Conservation (phyloP, 169 alveolate species). For the Plasmodium coatneyi region DNA sequence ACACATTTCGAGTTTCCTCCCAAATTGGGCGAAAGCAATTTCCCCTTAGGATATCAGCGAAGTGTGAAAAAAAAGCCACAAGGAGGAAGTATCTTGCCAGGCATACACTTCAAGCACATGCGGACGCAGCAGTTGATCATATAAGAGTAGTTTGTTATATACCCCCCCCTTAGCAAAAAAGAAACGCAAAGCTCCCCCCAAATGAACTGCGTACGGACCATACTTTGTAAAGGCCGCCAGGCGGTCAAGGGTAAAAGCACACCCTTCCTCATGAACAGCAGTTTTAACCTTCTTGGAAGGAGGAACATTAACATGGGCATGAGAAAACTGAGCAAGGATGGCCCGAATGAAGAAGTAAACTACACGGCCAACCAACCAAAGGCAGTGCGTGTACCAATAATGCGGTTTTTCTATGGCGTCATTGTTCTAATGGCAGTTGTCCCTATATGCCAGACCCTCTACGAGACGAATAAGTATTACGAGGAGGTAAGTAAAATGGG, state of each 20-base stretch:
- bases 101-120: background rate
- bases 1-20: background rate
- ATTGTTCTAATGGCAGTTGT: conserved; percentile 58
- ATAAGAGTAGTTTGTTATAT: background rate
- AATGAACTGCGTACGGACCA: background rate
- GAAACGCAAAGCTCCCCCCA: background rate
- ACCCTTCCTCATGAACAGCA: background rate
- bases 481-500: conserved; percentile 48
- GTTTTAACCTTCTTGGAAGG: background rate
- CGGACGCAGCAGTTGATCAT: background rate
- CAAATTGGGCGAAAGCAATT: background rate
- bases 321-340: background rate
- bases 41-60: background rate
- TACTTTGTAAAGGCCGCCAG: conserved; percentile 11
- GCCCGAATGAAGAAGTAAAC: background rate
- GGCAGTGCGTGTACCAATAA: conserved; percentile 60
- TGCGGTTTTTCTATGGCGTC: conserved; percentile 44
- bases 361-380: conserved; percentile 20
- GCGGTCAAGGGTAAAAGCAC: background rate
- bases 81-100: background rate
- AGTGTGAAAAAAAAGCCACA: background rate
- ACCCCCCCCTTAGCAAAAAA: background rate
- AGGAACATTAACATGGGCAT: conserved; percentile 7
- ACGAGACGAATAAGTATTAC: conserved; percentile 70
- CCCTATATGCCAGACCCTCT: conserved; percentile 71